Base-by-base conservation (phyloP, 1,139 yeast genomes). In the Geotrichum cucujoidarum region DNA sequence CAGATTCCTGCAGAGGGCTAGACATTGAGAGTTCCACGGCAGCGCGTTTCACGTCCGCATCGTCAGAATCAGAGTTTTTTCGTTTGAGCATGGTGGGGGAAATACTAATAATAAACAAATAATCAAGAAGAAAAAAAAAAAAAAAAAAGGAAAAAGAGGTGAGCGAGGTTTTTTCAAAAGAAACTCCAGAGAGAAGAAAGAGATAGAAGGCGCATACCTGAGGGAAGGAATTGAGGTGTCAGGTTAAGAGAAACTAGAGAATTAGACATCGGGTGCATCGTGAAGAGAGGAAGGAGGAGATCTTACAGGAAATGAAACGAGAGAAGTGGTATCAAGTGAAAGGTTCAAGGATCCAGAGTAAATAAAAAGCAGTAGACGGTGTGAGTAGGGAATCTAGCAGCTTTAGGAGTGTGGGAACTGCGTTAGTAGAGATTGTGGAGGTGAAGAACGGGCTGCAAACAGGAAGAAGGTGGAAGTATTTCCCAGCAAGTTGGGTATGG, bases 31-130 rank as follows among this genome's bases (percentile, higher is more conserved):
- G 40, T 21, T 83, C 89, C 57, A 84, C 73, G 0, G 94, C 92
- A 7, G 83, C 83, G 49, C 94, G 70, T 60, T 84, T 84, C 50
- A 71, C 61, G 39, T 61, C 68, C 41, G 59, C 64, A 43, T 62
- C 69, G 29, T 56, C 60, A 32, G 58, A 60, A 35, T 78, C 83
- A 55, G 83, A 89, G 67, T 80, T 83, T 70, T 83, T 83, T 52
- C 94, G 75, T 62, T 84, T 84, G 61, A 81, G 71, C 69, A 76
- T 72, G 30, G 14, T 17, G n/a, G 31, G 13, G 17, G 25, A 16
- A 17, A 29, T 3, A 18, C 34, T 18, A 37, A 18, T 27, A 31
- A 31, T 21, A 27, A 27, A 32, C 21, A 5, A 13, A 38, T 7
- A 24, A 38, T 4, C 7, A 14, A 18, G 16, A 18, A 16, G 20